These are phyloP conservation scores for Lactarius sanguifluus DNA, from an alignment of 768 basidiomycete species.

Conservation along the genomic window DNA sequence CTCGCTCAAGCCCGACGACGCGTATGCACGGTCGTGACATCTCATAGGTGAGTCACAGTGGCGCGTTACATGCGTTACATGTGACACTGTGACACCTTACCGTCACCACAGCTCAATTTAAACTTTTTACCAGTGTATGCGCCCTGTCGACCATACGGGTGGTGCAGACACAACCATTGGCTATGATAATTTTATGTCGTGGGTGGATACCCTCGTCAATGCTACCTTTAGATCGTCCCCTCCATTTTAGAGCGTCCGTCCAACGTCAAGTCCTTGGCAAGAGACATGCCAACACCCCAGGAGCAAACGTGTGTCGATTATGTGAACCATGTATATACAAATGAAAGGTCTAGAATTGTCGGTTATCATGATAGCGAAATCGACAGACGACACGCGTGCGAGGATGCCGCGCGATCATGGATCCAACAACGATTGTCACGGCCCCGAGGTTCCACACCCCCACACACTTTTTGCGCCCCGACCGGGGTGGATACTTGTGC, in stretches of 20 bases:
- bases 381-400: background rate
- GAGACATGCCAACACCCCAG: background rate
- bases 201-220: background rate
- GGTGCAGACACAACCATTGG: background rate
- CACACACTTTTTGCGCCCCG: background rate
- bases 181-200: background rate
- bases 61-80: background rate
- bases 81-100: background rate
- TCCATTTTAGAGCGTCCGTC: background rate
- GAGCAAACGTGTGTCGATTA: background rate
- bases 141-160: background rate
- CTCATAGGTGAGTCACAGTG: background rate
- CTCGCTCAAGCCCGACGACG: conserved; percentile 13
- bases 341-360: background rate
- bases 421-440: background rate
- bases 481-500: background rate
- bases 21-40: conserved; percentile 18
- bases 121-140: background rate
- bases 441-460: background rate
- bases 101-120: conserved; percentile 1
- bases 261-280: background rate
- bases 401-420: conserved; percentile 2
- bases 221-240: background rate
- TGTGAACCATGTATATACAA: background rate
- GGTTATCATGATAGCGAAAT: conserved; percentile 11